Conservation (phyloP, 495 filamentous ascomycete genomes). For the Hyaloscypha bicolor region DNA sequence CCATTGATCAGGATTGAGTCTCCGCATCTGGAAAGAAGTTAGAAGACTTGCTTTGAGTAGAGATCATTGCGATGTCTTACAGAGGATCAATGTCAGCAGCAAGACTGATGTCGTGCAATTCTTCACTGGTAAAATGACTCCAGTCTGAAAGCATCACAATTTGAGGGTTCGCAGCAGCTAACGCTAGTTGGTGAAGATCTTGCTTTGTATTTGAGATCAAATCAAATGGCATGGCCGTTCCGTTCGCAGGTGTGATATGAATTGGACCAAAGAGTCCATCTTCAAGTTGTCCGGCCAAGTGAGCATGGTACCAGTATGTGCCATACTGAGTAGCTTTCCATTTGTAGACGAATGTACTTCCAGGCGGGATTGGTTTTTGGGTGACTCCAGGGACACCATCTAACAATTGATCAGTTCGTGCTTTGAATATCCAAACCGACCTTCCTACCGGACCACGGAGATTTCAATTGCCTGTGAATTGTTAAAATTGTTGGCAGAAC, state of each 20-base stretch:
- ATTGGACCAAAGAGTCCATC: slow-evolving; percentile 58
- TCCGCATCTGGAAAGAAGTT: slow-evolving; percentile 38
- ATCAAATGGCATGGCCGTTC: slow-evolving; percentile 45
- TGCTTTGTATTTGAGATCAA: slow-evolving; percentile 44
- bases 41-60: not conserved
- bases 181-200: slow-evolving; percentile 45
- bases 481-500: slow-evolving; percentile 30
- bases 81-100: slow-evolving; percentile 42
- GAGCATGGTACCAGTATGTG: slow-evolving; percentile 60
- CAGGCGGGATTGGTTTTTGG: slow-evolving; percentile 48
- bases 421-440: not conserved
- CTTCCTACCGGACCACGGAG: not conserved
- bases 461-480: slow-evolving; percentile 1
- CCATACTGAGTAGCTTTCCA: slow-evolving; percentile 53
- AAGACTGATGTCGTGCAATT: slow-evolving; percentile 43
- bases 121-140: slow-evolving; percentile 51
- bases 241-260: not conserved
- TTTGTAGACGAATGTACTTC: slow-evolving; percentile 45
- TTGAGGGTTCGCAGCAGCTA: slow-evolving; percentile 45
- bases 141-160: slow-evolving; percentile 58
- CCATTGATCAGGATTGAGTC: slow-evolving; percentile 58
- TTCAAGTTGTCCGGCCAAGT: slow-evolving; percentile 46
- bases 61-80: slow-evolving; percentile 32
- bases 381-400: slow-evolving; percentile 55
- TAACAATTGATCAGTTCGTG: not conserved